Evolutionary conservation across 2,329 filamentous ascomycete genomes (phyloP).

Genomic region (Sclerotinia trifoliorum): DNA sequence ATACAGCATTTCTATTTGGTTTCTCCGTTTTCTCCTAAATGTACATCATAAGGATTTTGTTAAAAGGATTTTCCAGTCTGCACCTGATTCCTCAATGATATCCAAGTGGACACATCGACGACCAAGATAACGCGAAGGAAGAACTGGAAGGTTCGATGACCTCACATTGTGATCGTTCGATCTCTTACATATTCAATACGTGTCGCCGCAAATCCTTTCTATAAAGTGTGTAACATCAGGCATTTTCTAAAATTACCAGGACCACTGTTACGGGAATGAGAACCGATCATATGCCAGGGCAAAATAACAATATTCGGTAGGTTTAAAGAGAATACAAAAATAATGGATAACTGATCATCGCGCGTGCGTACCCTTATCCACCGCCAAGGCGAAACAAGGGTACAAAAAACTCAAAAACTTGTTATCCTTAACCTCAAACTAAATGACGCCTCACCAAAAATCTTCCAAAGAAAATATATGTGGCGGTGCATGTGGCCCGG

Average conservation of each 20-base stretch:
- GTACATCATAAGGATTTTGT: background rate
- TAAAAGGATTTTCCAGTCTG: background rate
- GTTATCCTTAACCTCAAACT: background rate
- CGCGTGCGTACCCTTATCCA: background rate
- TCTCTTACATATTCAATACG: background rate
- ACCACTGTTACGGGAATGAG: background rate
- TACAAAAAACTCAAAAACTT: background rate
- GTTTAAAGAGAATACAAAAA: background rate
- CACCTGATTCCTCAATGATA: background rate
- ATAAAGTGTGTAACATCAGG: background rate
- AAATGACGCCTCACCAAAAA: slow-evolving; percentile 1
- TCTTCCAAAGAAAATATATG: background rate
- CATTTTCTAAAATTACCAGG: background rate
- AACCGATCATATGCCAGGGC: background rate
- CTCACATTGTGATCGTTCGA: slow-evolving; percentile 8
- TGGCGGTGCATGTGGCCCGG: slow-evolving; percentile 7
- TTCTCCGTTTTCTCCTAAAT: background rate
- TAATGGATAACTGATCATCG: slow-evolving; percentile 6
- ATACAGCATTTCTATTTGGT: background rate
- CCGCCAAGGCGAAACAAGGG: slow-evolving; percentile 8
- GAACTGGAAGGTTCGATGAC: background rate
- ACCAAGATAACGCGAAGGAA: background rate
- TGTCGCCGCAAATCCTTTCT: slow-evolving; percentile 12
- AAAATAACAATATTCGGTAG: background rate
- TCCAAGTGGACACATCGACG: background rate